Conservation (phyloP, 31 red algal species). For the Asparagopsis taxiformis region DNA sequence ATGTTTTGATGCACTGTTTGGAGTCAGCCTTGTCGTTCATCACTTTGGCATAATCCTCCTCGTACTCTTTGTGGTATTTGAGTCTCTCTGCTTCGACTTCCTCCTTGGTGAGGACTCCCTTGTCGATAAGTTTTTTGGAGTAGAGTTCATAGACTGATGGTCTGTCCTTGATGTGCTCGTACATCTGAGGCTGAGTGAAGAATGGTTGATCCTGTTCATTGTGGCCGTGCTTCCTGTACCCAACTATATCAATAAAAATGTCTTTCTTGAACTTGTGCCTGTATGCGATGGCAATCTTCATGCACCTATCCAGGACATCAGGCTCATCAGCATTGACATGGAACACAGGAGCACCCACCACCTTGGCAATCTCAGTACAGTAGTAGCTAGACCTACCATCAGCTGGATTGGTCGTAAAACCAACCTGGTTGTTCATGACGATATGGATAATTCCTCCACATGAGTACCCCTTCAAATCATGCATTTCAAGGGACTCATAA, state of each 20-base stretch:
- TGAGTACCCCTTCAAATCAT: conserved; percentile 13
- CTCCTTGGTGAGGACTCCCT: conserved; percentile 20
- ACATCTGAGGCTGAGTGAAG: conserved; percentile 36
- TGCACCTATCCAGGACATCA: conserved; percentile 12
- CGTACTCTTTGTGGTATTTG: conserved; percentile 55
- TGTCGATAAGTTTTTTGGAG: background rate
- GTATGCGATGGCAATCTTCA: conserved; percentile 64
- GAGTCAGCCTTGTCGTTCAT: conserved; percentile 71
- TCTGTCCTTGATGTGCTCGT: conserved; percentile 21
- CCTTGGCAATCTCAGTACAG: conserved; percentile 76
- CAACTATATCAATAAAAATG: conserved; percentile 32
- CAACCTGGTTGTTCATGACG: conserved; percentile 46
- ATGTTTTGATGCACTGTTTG: conserved; percentile 37
- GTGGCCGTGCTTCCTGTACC: conserved; percentile 29
- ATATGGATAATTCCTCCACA: conserved; percentile 29
- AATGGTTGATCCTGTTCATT: conserved; percentile 35
- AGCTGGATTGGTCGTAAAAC: conserved; percentile 31
- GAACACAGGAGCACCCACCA: conserved; percentile 77
- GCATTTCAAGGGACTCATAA: conserved; percentile 10
- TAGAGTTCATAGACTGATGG: background rate
- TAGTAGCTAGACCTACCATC: conserved; percentile 65
- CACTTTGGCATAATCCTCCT: conserved; percentile 44
- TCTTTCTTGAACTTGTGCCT: conserved; percentile 55
- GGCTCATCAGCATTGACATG: conserved; percentile 61
- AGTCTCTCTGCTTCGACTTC: conserved; percentile 36